A percentile compares a stretch with the other conserved stretches of the same genome.
phyloP scores from a whole-genome alignment of 306 rosid genomes.

The Astragalus glycyphyllos region DNA sequence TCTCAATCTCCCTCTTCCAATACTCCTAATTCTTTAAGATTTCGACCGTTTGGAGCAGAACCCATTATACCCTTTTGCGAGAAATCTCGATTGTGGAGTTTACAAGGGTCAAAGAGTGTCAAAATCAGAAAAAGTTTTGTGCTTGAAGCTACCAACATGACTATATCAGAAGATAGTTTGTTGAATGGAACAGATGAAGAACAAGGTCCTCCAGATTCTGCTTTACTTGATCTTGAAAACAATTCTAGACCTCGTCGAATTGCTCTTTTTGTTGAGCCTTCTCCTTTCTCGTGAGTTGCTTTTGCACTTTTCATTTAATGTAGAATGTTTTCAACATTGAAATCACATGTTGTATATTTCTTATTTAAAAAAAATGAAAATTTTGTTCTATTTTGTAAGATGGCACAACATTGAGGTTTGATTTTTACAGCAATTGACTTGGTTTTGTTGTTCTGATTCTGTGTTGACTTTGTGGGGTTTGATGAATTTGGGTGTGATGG shows the following conservation, averaged over 20 bases:
- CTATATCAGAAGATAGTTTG: constrained; percentile 58
- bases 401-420: constrained; percentile 8
- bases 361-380: neutral
- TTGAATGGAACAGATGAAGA: constrained; percentile 52
- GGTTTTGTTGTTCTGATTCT: constrained; percentile 25
- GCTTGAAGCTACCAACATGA: constrained; percentile 67
- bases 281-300: constrained; percentile 90
- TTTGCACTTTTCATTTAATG: constrained; percentile 20
- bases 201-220: constrained; percentile 73
- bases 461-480: constrained; percentile 30
- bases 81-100: constrained; percentile 35
- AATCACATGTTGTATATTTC: too few species aligned
- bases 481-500: constrained; percentile 38
- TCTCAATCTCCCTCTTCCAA: constrained; percentile 9
- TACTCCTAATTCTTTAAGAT: constrained; percentile 36
- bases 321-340: constrained; percentile 21
- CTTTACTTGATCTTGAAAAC: constrained; percentile 62
- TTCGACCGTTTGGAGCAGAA: constrained; percentile 40
- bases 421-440: constrained; percentile 10
- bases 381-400: neutral
- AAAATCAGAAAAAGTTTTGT: constrained; percentile 41
- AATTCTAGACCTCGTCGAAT: constrained; percentile 85
- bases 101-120: constrained; percentile 35
- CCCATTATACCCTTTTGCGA: constrained; percentile 51
- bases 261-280: constrained; percentile 98